Percentiles rank a stretch among this genome's conserved stretches.
phyloP scores from a whole-genome alignment of 441 rosid species.

The Francoa sonchifolia region DNA sequence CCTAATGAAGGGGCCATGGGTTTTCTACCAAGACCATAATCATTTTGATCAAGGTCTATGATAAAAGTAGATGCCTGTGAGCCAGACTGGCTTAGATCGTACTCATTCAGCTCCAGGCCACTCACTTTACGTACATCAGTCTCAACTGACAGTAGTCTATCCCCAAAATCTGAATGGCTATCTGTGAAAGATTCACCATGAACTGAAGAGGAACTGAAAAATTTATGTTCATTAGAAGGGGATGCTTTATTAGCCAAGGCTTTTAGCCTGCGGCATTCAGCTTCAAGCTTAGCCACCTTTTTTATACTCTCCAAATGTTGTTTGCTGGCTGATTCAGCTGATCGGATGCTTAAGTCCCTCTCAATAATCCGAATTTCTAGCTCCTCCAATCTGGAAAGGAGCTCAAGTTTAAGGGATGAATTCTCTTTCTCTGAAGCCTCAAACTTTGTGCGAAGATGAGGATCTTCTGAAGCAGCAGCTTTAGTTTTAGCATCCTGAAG shows the following conservation, averaged over 20 bases:
- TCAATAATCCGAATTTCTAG: constrained; percentile 45
- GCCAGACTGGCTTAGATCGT: constrained; percentile 29
- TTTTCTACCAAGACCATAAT: constrained; percentile 24
- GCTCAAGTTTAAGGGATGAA: constrained; percentile 33
- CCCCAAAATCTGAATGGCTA: constrained; percentile 53
- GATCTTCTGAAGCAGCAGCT: constrained; percentile 18
- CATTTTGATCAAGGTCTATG: constrained; percentile 22
- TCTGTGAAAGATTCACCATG: constrained; percentile 47
- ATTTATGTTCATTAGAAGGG: constrained; percentile 25
- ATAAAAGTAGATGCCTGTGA: constrained; percentile 47
- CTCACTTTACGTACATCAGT: constrained; percentile 22
- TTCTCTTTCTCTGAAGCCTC: constrained; percentile 54
- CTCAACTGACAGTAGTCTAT: constrained; percentile 35
- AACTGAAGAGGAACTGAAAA: constrained; percentile 28
- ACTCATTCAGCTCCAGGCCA: constrained; percentile 17
- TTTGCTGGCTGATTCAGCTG: constrained; percentile 88
- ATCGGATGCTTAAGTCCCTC: constrained; percentile 61
- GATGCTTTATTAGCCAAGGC: constrained; percentile 36
- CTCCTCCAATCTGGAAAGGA: constrained; percentile 49
- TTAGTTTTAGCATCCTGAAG: constrained; percentile 24
- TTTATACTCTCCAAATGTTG: constrained; percentile 68
- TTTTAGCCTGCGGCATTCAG: constrained; percentile 62
- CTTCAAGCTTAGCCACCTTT: constrained; percentile 68
- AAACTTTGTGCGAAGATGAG: constrained; percentile 34
- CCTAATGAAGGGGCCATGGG: constrained; percentile 33